Percentiles rank a stretch among this genome's conserved stretches.
Conservation (phyloP, 2,329 filamentous ascomycete species). For the Pezicula carpinea region DNA sequence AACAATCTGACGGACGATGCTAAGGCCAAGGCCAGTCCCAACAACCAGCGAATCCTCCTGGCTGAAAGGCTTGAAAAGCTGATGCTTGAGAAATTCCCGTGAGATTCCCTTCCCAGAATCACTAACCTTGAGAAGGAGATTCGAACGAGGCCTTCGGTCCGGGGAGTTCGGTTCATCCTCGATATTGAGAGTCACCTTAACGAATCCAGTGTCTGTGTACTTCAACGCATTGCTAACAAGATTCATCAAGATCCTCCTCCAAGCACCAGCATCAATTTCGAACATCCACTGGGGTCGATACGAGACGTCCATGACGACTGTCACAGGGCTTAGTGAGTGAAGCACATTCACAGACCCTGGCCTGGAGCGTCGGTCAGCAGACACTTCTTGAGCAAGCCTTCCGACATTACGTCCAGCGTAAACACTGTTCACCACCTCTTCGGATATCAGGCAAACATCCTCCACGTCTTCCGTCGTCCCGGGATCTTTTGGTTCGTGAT, state of each 20-base stretch:
- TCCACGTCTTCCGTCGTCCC: slow-evolving; percentile 18
- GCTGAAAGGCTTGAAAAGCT: slow-evolving; percentile 56
- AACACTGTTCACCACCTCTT: slow-evolving; percentile 28
- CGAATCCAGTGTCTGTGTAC: slow-evolving; percentile 49
- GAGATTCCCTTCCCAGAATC: slow-evolving; percentile 64
- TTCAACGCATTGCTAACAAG: slow-evolving; percentile 59
- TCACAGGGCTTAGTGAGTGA: slow-evolving; percentile 24
- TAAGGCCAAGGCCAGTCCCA: slow-evolving; percentile 58
- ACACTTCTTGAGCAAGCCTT: slow-evolving; percentile 12
- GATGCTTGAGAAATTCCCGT: slow-evolving; percentile 53
- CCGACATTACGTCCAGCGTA: slow-evolving; percentile 22
- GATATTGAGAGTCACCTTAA: slow-evolving; percentile 37
- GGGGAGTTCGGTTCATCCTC: slow-evolving; percentile 16
- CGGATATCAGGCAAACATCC: slow-evolving; percentile 23
- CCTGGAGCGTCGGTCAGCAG: background rate
- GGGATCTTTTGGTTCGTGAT: slow-evolving; percentile 6
- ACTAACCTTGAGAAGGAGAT: slow-evolving; percentile 41
- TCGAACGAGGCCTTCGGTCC: slow-evolving; percentile 11
- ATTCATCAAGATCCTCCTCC: slow-evolving; percentile 53
- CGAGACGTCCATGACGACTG: slow-evolving; percentile 48
- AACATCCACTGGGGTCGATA: slow-evolving; percentile 46
- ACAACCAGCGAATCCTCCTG: slow-evolving; percentile 58
- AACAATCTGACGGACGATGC: slow-evolving; percentile 58
- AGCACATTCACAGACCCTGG: background rate
- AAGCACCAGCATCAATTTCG: slow-evolving; percentile 48